Percentiles rank a stretch among this genome's conserved stretches.
Evolutionary conservation across 2,329 filamentous ascomycete genomes (phyloP).

Genomic region (Calonectria pseudoreteaudii): DNA sequence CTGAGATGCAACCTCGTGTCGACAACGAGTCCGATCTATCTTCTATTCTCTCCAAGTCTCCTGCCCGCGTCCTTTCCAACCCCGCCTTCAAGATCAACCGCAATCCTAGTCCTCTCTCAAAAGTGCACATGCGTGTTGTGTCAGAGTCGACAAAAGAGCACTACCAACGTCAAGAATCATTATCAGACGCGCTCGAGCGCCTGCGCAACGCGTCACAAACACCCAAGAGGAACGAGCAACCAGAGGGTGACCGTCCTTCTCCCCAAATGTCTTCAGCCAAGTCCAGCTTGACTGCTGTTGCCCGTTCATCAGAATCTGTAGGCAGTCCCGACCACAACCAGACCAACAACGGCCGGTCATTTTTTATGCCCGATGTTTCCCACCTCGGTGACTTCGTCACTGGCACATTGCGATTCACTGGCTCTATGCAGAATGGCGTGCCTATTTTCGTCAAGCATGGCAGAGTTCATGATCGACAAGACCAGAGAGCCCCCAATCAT

Average conservation of each 20-base stretch:
- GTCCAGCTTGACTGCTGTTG: constrained; percentile 55
- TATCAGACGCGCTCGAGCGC: constrained; percentile 50
- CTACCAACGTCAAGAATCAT: constrained; percentile 44
- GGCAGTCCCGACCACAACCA: constrained; percentile 50
- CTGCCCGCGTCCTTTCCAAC: constrained; percentile 43
- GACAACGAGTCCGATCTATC: constrained; percentile 65
- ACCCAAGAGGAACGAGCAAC: constrained; percentile 40
- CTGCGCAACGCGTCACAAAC: constrained; percentile 51
- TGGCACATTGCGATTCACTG: constrained; percentile 63
- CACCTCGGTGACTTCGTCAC: constrained; percentile 69
- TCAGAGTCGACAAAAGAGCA: constrained; percentile 42
- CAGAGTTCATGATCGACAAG: constrained; percentile 58
- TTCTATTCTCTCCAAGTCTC: constrained; percentile 56
- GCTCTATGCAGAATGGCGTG: constrained; percentile 64
- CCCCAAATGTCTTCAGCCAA: constrained; percentile 54
- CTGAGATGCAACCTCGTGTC: constrained; percentile 66
- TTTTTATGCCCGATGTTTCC: constrained; percentile 65
- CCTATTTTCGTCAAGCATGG: constrained; percentile 68
- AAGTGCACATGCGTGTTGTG: constrained; percentile 47
- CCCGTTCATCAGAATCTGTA: constrained; percentile 51
- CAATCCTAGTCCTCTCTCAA: constrained; percentile 53
- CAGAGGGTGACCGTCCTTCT: constrained; percentile 42
- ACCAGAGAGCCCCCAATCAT: constrained; percentile 47
- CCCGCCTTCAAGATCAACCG: constrained; percentile 45
- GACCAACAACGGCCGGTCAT: constrained; percentile 60